Evolutionary conservation across 2,329 filamentous ascomycete genomes (phyloP), one percentile per base, ranked within the genome.

Genomic region (Alternaria hordeiaustralica): DNA sequence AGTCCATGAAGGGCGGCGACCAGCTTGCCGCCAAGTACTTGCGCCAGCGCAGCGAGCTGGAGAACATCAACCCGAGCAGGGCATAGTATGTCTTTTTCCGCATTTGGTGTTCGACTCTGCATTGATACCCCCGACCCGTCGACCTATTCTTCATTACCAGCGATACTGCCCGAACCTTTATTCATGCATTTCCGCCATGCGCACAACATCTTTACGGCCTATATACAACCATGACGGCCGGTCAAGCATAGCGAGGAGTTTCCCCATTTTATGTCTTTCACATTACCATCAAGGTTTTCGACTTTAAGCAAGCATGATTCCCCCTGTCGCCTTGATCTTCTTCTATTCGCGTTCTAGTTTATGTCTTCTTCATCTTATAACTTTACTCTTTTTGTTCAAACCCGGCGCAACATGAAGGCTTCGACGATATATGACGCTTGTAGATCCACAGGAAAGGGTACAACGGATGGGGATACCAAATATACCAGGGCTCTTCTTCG

Each of bases 1-100:
- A 92, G 69, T 94, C 92, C 41, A 92, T 93, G 71, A 87, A 87
- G 58, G 94, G 94, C n/a, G 94, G 94, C 1, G 95, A 98, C 78
- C 88, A 91, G 75, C 84, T 97, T 70, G 95, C 95, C 20, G 90
- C 89, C 76, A 91, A 90, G 78, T 94, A 95, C 81, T 82, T 97
- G 79, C 87, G 90, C 67, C 92, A 96, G 81, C 81, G 87, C 50
- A 86, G 87, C 71, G 87, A 89, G 75, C 86, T 89, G 77, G 87
- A 89, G 74, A 85, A 83, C 56, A 84, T 88, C 74, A 56, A 65
- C 33, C 84, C 85, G 66, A 86, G 83, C 9, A 65, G 71, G 28
- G 69, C 66, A 53, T 75, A 63, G 53, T 60, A 50, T 66, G 56
- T 61, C 65, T 44, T 61, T 67, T 67, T 63, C 66, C 59, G 57